Percentiles rank a stretch among this genome's conserved stretches.
phyloP scores from a whole-genome alignment of 345 rosid species.

The Trapa incisa region DNA sequence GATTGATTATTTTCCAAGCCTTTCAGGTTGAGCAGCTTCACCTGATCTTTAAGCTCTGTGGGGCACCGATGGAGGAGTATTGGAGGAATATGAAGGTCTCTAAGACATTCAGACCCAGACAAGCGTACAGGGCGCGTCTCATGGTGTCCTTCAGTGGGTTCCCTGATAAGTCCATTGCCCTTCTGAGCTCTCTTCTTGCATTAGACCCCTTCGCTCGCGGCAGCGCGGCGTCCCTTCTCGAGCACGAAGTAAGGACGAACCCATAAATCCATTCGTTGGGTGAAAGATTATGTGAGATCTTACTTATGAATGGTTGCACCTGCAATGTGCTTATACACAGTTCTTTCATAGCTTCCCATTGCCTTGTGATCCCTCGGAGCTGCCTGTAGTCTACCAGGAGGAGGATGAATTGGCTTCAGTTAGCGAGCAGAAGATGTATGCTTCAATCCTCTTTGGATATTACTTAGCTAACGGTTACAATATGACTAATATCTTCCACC shows the following conservation, averaged over 20 bases:
- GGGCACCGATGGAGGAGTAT: constrained; percentile 77
- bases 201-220: constrained; percentile 43
- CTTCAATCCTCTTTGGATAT: background rate
- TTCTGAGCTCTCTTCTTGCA: constrained; percentile 44
- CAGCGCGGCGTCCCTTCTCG: constrained; percentile 33
- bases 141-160: constrained; percentile 26
- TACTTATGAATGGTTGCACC: background rate
- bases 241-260: constrained; percentile 25
- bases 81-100: constrained; percentile 68
- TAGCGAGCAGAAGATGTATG: constrained; percentile 16
- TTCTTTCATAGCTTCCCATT: constrained; percentile 38
- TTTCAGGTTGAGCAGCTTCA: constrained; percentile 78
- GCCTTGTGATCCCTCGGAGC: constrained; percentile 45
- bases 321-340: constrained; percentile 20
- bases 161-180: constrained; percentile 38
- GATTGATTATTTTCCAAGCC: background rate
- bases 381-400: constrained; percentile 28
- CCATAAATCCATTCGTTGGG: background rate
- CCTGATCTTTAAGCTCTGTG: constrained; percentile 71
- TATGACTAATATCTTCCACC: background rate
- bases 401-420: constrained; percentile 26
- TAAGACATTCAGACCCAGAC: constrained; percentile 42
- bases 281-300: background rate
- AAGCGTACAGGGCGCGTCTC: constrained; percentile 28
- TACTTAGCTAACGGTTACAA: background rate